Conservation (phyloP, 1,284 basidiomycete genomes). For the Irpex sp. region DNA sequence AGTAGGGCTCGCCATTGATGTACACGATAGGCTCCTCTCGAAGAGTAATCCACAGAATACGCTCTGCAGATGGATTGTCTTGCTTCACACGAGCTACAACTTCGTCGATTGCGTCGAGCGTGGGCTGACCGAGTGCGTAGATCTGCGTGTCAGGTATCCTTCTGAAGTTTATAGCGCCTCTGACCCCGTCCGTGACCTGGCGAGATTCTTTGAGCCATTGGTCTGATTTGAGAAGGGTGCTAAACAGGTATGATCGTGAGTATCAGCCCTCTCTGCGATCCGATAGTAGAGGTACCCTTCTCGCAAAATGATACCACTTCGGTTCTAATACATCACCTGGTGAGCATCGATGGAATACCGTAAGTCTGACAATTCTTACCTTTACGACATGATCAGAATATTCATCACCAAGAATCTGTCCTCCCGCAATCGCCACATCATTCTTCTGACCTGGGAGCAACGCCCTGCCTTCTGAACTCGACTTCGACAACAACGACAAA, state of each 20-base stretch:
- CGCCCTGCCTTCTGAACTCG: constrained; percentile 50
- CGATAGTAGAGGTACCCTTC: constrained; percentile 52
- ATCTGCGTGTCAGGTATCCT: constrained; percentile 82
- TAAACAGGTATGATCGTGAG: constrained; percentile 24
- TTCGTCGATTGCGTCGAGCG: constrained; percentile 84
- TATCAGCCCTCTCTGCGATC: constrained; percentile 6
- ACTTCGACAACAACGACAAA: constrained; percentile 73
- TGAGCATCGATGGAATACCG: background rate
- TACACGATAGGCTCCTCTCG: constrained; percentile 95
- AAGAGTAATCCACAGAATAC: constrained; percentile 89
- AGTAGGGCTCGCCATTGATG: constrained; percentile 85
- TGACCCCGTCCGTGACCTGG: constrained; percentile 64
- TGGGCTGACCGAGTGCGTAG: constrained; percentile 92
- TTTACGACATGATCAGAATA: constrained; percentile 92
- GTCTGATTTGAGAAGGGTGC: constrained; percentile 88
- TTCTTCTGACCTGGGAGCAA: constrained; percentile 66
- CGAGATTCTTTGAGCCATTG: constrained; percentile 80
- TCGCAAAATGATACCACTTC: constrained; percentile 90
- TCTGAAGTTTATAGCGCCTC: constrained; percentile 94
- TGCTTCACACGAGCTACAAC: constrained; percentile 73
- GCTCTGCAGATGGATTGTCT: constrained; percentile 56
- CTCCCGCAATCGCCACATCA: constrained; percentile 77
- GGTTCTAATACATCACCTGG: constrained; percentile 61
- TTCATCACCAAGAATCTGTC: constrained; percentile 88
- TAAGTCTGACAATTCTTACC: constrained; percentile 34